Evolutionary conservation across 2,329 filamentous ascomycete species (phyloP).

Genomic region (Corynespora cassiicola): DNA sequence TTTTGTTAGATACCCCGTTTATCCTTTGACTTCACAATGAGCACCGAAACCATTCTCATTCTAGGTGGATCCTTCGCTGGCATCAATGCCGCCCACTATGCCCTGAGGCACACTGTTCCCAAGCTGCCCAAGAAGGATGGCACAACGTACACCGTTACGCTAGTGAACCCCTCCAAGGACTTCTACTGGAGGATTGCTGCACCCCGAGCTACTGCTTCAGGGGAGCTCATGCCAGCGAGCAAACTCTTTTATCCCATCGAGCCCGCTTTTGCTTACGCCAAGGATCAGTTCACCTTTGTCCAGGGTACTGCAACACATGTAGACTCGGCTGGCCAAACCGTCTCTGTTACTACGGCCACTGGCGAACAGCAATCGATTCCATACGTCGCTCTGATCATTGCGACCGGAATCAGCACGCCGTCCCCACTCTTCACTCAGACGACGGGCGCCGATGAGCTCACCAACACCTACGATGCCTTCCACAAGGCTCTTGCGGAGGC

Average conservation of each 20-base stretch:
- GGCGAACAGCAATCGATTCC: constrained; percentile 44
- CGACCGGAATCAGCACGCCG: constrained; percentile 59
- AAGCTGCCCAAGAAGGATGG: constrained; percentile 40
- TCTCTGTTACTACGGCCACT: constrained; percentile 46
- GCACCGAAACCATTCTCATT: constrained; percentile 43
- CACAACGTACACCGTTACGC: constrained; percentile 57
- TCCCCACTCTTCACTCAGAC: constrained; percentile 54
- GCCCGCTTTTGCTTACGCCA: constrained; percentile 59
- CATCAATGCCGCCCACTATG: constrained; percentile 43
- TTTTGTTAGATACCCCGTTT: constrained; percentile 11
- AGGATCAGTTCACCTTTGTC: constrained; percentile 58
- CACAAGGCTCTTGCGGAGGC: constrained; percentile 47
- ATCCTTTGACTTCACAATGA: constrained; percentile 25
- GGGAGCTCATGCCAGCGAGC: constrained; percentile 54
- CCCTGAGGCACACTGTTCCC: constrained; percentile 43
- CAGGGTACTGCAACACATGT: constrained; percentile 58
- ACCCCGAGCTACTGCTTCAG: constrained; percentile 61
- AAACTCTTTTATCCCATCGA: constrained; percentile 61
- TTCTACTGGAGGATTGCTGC: constrained; percentile 63
- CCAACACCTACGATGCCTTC: constrained; percentile 42
- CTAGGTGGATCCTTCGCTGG: constrained; percentile 45
- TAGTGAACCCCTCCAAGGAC: constrained; percentile 62
- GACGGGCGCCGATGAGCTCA: constrained; percentile 35
- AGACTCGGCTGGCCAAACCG: constrained; percentile 52
- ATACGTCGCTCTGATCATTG: constrained; percentile 63